Conservation (phyloP, 495 filamentous ascomycete genomes). For the Neurospora sp. region DNA sequence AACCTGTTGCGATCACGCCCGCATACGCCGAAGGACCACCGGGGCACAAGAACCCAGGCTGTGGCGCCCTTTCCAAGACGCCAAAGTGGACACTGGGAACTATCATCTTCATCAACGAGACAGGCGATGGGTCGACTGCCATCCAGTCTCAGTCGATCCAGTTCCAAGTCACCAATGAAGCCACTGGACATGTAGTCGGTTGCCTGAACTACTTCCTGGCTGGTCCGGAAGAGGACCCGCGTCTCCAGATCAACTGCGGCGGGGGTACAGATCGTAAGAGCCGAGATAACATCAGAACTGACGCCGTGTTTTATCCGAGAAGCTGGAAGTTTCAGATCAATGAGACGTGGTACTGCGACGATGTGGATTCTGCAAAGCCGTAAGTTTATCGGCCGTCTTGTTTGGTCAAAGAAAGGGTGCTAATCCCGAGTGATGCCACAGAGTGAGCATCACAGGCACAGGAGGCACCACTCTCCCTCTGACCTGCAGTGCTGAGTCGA, state of each 20-base stretch:
- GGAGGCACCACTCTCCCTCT: slow-evolving; percentile 5
- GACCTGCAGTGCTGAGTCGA: neutral
- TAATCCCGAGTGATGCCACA: neutral
- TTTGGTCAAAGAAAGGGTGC: neutral
- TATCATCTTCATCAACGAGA: slow-evolving; percentile 10
- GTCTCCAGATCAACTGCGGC: slow-evolving; percentile 3
- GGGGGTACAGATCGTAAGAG: slow-evolving; percentile 3
- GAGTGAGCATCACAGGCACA: slow-evolving; percentile 10
- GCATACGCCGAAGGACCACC: slow-evolving; percentile 10
- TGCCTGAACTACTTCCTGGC: slow-evolving; percentile 10
- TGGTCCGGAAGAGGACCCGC: neutral
- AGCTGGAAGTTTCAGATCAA: slow-evolving; percentile 11
- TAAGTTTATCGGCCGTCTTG: slow-evolving; percentile 2
- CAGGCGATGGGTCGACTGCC: slow-evolving; percentile 7
- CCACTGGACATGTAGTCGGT: slow-evolving; percentile 18
- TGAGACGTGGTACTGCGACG: slow-evolving; percentile 26
- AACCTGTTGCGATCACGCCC: slow-evolving; percentile 14
- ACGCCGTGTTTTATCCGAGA: slow-evolving; percentile 9
- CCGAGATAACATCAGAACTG: slow-evolving; percentile 11
- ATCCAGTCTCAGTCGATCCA: slow-evolving; percentile 7
- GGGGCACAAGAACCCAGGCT: slow-evolving; percentile 8
- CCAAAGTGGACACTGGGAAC: slow-evolving; percentile 12
- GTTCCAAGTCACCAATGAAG: slow-evolving; percentile 12
- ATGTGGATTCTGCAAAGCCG: slow-evolving; percentile 18
- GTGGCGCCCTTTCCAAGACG: slow-evolving; percentile 2